Evolutionary conservation across 352 stramenopile genomes (phyloP), one percentile per base, ranked within the genome.

Genomic region (Globisporangium perplexum): DNA sequence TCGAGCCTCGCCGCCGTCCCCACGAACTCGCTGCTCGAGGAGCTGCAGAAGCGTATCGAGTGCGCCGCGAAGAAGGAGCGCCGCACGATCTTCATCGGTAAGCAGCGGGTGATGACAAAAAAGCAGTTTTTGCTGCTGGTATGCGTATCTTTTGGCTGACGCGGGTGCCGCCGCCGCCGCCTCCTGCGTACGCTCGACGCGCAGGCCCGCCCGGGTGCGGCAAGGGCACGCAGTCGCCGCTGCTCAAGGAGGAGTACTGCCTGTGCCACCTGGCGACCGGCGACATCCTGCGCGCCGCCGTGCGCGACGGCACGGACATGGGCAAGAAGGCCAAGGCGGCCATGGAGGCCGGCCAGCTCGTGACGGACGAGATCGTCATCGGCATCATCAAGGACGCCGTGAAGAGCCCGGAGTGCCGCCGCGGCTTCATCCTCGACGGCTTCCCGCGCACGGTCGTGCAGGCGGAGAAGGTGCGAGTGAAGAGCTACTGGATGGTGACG

Each of bases 351-450:
- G 94, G 87, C 36, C 71, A 74, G 30, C 88, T 98, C 46, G 93
- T 98, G 42, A 89, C 85, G 36, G 98, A 99, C 69, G 98, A 99
- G 63, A 98, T 99, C 65, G 96, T 99, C 26, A 97, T 99, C 41
- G 97, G 96, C 43, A 99, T 99, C 74, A 99, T 99, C 66, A 94
- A 97, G 62, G 97, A 99, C 63, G 94, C 97, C 45, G 98, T 99
- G 75, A 85, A 98, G 65, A 90, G 89, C 58, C 85, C 88, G 5
- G 97, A 99, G 45, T 99, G 97, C 80, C 78, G 87, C 58, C 97
- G 97, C 68, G 97, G 98, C 35, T 99, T 99, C 71, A 98, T 99
- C 69, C 79, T 99, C 11, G 98, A 99, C 71, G 98, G 98, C 41
- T 99, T 99, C 77, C 98, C 98, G 47, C 93, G 98, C 62, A 99